These are phyloP conservation scores for Podila minutissima DNA, from an alignment of 192 early-diverging fungal species.

Conservation along the genomic window DNA sequence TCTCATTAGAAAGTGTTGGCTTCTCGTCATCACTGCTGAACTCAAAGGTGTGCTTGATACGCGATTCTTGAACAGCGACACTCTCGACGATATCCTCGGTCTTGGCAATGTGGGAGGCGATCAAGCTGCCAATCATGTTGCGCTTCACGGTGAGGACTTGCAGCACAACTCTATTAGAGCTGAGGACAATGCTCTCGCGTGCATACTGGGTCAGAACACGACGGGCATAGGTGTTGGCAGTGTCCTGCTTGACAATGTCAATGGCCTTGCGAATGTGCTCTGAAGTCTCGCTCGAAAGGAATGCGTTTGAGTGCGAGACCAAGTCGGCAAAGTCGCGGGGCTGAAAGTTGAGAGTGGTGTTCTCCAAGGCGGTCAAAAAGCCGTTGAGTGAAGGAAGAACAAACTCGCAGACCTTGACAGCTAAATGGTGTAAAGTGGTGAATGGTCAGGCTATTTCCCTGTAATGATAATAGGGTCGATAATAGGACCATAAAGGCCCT, in stretches of 20 bases:
- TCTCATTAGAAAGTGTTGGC: background rate
- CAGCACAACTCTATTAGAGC: constrained; percentile 63
- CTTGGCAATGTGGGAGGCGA: constrained; percentile 25
- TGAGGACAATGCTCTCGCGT: constrained; percentile 54
- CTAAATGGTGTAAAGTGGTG: background rate
- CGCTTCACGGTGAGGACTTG: constrained; percentile 61
- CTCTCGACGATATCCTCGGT: constrained; percentile 11
- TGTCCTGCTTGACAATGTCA: constrained; percentile 45
- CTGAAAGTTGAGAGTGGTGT: constrained; percentile 54
- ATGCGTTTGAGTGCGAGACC: constrained; percentile 56
- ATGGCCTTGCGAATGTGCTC: constrained; percentile 57
- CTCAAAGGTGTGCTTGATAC: constrained; percentile 4
- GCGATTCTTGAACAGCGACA: background rate
- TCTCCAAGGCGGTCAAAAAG: constrained; percentile 61
- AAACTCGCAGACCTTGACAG: constrained; percentile 60
- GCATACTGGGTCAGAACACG: constrained; percentile 59
- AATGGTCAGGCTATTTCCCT: background rate
- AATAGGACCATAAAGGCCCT: background rate
- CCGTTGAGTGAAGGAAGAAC: constrained; percentile 70
- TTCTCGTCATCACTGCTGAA: constrained; percentile 9
- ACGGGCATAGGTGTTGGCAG: constrained; percentile 54
- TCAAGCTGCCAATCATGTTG: constrained; percentile 61
- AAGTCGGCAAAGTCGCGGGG: constrained; percentile 58
- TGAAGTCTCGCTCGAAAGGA: constrained; percentile 58
- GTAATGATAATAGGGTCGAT: background rate